A percentile compares a stretch with the other conserved stretches of the same genome.
Evolutionary conservation across 257 asterid species (phyloP).

Genomic region (Forsythia suspensa): DNA sequence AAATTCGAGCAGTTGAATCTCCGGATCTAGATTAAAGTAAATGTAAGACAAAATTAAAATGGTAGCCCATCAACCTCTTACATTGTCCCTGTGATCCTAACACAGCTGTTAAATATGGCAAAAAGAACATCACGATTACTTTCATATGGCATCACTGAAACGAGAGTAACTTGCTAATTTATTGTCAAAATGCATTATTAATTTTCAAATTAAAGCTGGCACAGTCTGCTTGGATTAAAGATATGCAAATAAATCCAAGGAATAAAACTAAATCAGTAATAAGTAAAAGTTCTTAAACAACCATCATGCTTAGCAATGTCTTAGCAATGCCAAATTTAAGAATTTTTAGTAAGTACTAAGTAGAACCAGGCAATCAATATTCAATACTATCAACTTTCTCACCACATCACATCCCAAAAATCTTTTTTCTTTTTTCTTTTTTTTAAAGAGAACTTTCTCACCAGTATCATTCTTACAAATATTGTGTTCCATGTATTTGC

Average conservation of each 20-base stretch:
- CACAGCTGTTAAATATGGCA: neutral
- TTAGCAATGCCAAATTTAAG: neutral
- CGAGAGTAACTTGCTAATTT: neutral
- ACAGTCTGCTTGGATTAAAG: neutral
- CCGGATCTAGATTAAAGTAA: conserved; percentile 27
- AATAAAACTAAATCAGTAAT: neutral
- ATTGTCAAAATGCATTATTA: neutral
- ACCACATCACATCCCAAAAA: neutral
- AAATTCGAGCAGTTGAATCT: conserved; percentile 41
- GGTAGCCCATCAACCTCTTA: neutral
- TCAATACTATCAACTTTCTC: conserved; percentile 3
- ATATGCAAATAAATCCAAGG: neutral
- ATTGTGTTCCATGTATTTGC: neutral
- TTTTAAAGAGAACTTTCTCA: neutral
- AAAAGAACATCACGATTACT: neutral
- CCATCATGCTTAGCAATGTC: conserved; percentile 2
- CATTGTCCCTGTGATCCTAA: neutral
- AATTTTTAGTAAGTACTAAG: neutral
- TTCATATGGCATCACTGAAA: neutral
- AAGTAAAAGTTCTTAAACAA: neutral
- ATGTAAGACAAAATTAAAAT: neutral
- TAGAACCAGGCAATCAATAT: neutral
- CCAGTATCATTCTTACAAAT: neutral
- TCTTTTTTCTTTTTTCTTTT: neutral
- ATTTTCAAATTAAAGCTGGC: neutral